These are phyloP conservation scores for Fraxinus angustifolia DNA, from an alignment of 305 asterid species.

Conservation along the genomic window DNA sequence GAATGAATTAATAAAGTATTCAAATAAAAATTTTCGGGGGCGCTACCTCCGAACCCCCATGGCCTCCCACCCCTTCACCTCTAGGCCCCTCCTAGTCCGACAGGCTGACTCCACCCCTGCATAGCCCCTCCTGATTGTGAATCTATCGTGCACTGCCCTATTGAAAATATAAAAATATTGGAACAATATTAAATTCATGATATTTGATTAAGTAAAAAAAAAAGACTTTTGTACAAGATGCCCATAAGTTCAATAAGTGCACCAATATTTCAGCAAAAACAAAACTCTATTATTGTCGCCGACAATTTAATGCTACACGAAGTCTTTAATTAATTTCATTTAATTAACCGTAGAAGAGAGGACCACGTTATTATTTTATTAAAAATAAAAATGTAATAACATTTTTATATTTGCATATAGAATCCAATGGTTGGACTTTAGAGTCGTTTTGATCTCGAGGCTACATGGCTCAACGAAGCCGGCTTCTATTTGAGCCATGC, in stretches of 20 bases:
- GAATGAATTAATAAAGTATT: too few species aligned
- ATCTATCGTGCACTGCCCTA: background rate
- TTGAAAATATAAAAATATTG: background rate
- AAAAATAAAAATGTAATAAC: background rate
- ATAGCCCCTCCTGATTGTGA: background rate
- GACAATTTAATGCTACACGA: constrained; percentile 6
- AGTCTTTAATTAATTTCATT: background rate
- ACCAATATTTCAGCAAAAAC: constrained; percentile 5
- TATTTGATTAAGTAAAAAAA: too few species aligned
- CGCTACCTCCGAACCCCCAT: too few species aligned
- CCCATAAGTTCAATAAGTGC: constrained; percentile 7
- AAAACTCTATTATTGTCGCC: constrained; percentile 21
- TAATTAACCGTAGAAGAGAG: background rate
- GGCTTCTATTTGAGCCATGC: constrained; percentile 46
- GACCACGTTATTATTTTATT: background rate
- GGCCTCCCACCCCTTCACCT: too few species aligned
- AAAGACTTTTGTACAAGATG: too few species aligned
- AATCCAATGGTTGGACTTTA: background rate
- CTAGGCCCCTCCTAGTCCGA: too few species aligned
- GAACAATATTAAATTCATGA: background rate
- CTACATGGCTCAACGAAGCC: constrained; percentile 36
- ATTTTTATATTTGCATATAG: background rate
- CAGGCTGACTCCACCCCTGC: too few species aligned
- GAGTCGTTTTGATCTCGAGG: background rate
- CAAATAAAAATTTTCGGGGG: too few species aligned